phyloP scores from a whole-genome alignment of 306 rosid genomes.

The Dalbergia cultrata region DNA sequence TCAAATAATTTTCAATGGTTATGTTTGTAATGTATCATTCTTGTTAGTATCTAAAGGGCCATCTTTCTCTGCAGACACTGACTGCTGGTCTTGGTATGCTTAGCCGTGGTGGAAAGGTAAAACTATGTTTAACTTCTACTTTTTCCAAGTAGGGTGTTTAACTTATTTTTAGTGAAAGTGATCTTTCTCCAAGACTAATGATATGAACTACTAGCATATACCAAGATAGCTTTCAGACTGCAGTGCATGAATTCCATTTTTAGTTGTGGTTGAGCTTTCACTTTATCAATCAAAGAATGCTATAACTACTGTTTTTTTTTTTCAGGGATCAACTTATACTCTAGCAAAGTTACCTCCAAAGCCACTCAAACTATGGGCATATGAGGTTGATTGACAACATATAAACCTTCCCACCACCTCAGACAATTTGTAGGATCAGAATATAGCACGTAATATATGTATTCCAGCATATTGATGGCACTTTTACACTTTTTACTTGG shows the following conservation, averaged over 20 bases:
- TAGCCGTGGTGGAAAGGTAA: constrained; percentile 80
- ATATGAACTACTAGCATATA: constrained; percentile 19
- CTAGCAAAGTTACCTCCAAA: constrained; percentile 86
- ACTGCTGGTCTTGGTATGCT: constrained; percentile 84
- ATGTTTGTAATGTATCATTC: constrained; percentile 20
- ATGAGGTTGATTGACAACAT: constrained; percentile 71
- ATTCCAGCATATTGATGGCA: too few species aligned
- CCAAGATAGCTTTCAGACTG: background rate
- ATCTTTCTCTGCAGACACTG: constrained; percentile 73
- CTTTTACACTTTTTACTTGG: too few species aligned
- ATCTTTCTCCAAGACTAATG: background rate
- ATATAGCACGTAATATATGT: too few species aligned
- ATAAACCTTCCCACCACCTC: constrained; percentile 3
- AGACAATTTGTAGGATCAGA: too few species aligned
- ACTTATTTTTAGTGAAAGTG: background rate
- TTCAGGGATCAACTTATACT: constrained; percentile 79
- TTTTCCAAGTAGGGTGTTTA: background rate
- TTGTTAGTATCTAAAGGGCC: constrained; percentile 13
- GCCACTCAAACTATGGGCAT: constrained; percentile 93
- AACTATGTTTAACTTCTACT: constrained; percentile 19
- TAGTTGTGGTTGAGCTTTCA: constrained; percentile 19
- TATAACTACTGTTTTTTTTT: constrained; percentile 22
- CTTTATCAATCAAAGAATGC: background rate
- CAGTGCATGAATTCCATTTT: constrained; percentile 17
- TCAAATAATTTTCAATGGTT: background rate